Conservation (phyloP, 2,329 filamentous ascomycete species). For the Exserohilum rostratum region DNA sequence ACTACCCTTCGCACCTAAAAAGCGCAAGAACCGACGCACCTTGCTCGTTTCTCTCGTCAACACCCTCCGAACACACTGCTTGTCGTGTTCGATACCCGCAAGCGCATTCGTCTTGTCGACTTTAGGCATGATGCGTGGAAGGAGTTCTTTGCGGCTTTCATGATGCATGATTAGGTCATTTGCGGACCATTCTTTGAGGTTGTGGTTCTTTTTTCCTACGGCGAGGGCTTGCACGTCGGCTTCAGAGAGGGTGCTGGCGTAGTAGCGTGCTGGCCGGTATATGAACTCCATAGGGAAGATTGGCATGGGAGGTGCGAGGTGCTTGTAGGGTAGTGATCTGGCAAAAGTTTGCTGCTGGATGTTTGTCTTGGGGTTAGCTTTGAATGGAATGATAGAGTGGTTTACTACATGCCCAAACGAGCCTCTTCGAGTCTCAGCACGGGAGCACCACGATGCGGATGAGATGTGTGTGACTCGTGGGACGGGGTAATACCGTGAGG, state of each 20-base stretch:
- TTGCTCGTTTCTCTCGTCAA: constrained; percentile 5
- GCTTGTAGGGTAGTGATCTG: not conserved
- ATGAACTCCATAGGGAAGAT: not conserved
- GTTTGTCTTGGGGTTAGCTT: not conserved
- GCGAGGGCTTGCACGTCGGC: constrained; percentile 25
- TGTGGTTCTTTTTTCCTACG: constrained; percentile 26
- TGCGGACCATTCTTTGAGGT: constrained; percentile 22
- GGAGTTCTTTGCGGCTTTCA: constrained; percentile 13
- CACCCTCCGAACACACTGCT: constrained; percentile 11
- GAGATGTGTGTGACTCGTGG: not conserved
- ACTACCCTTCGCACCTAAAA: constrained; percentile 13
- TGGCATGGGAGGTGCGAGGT: not conserved
- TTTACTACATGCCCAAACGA: not conserved
- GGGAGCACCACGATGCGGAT: not conserved
- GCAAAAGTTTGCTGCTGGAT: not conserved
- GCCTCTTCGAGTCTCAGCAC: not conserved
- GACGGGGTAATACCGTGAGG: not conserved
- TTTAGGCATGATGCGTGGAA: constrained; percentile 13
- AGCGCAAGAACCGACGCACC: constrained; percentile 13
- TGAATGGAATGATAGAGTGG: not conserved
- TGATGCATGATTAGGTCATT: constrained; percentile 16
- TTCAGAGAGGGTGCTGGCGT: constrained; percentile 21
- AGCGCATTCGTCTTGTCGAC: constrained; percentile 11
- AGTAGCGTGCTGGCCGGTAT: constrained; percentile 26
- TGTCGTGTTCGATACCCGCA: constrained; percentile 15